Evolutionary conservation across 768 basidiomycete species (phyloP).

Genomic region (Chalciporus pseudorubinellus): DNA sequence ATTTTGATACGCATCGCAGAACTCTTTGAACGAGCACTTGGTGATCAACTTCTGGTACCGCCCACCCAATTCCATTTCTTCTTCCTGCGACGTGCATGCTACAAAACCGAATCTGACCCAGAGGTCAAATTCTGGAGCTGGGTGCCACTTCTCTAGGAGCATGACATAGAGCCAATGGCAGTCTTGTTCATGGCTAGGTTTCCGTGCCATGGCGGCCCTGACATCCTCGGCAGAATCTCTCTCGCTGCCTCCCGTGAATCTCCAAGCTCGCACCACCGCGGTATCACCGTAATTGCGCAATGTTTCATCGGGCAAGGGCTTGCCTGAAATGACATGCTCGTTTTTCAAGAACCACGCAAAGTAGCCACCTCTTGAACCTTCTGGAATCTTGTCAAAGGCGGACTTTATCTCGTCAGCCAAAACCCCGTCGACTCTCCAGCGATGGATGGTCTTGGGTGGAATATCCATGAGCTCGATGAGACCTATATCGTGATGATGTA

Average conservation of each 20-base stretch:
- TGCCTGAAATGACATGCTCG: slow-evolving; percentile 24
- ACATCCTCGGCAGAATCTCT: slow-evolving; percentile 1
- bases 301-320: background rate
- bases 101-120: slow-evolving; percentile 24
- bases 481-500: no score
- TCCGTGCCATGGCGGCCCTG: background rate
- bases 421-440: slow-evolving; percentile 33
- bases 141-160: background rate
- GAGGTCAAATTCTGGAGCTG: background rate
- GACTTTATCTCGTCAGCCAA: slow-evolving; percentile 35
- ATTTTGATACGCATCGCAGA: slow-evolving; percentile 2
- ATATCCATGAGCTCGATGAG: slow-evolving; percentile 23
- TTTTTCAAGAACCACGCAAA: slow-evolving; percentile 39
- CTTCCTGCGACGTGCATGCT: background rate
- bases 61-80: background rate
- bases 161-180: slow-evolving; percentile 1
- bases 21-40: slow-evolving; percentile 13
- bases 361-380: slow-evolving; percentile 24
- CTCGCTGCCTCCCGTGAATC: slow-evolving; percentile 7
- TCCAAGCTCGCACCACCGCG: slow-evolving; percentile 4
- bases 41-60: slow-evolving; percentile 3
- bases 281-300: background rate
- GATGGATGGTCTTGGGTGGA: slow-evolving; percentile 27
- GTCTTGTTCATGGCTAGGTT: background rate
- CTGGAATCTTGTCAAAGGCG: slow-evolving; percentile 25